Base-by-base conservation (phyloP, 2,329 filamentous ascomycete species). In the Setomelanomma holmii region DNA sequence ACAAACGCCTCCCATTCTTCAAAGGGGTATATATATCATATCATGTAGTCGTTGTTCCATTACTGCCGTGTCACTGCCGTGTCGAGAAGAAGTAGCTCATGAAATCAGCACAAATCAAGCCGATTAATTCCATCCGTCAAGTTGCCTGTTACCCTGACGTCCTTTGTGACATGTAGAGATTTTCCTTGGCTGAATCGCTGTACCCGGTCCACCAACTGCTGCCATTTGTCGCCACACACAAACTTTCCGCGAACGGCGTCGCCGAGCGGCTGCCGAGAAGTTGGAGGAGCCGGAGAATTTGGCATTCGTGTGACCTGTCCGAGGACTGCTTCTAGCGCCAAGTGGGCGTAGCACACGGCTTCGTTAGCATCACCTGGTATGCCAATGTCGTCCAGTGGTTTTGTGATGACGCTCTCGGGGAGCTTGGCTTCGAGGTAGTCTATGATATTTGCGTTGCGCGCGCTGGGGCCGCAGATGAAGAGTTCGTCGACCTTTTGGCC, bases 401-500 rank as follows among this genome's bases (percentile, higher is more conserved):
- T 60, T 2, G 78, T 71, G 39, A 86, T 82, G 73, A 76, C 2
- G 79, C 78, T 33, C 76, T 72, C 12, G 79, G 83, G 58, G 79
- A 82, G 53, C 76, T 69, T 47, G 67, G 47, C 61, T 64, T 83
- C 79, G 55, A 87, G 79, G 63, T 79, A 83, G 5, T 77, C 64
- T 3, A 76, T 76, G 58, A 86, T 86, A 57, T 85, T 86, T 1
- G 81, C 80, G 60, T 86, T 86, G 53, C 79, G 77, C 0, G 83
- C 83, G 16, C 83, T 83, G 4, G 82, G 82, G 10, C 84, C 84
- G 64, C 83, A 86, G 79, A 87, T 82, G 74, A 83, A 86, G 33
- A 87, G 77, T 70, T 87, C 84, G 4, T 75, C 78, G 47, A 85
- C 76, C 12, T 78, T 66, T 58, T 74, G 74, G 23, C 70, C 70